Percentiles rank a stretch among this genome's conserved stretches.
These are phyloP conservation scores for Mycena galericulata DNA, from an alignment of 768 basidiomycete species.

Conservation along the genomic window DNA sequence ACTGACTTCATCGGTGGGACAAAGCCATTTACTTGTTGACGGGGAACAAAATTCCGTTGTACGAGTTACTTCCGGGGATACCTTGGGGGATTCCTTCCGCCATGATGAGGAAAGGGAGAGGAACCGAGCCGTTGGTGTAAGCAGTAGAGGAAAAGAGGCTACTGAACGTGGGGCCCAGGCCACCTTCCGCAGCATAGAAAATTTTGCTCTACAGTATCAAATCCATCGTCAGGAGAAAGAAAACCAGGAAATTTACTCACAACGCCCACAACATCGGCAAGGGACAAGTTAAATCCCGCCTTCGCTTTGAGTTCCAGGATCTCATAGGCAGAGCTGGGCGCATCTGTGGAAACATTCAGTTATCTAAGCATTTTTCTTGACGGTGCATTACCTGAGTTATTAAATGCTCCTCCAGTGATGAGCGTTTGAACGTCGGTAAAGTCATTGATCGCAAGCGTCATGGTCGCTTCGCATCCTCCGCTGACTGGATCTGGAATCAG, in stretches of 20 bases:
- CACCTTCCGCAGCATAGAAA: too few species aligned
- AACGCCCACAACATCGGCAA: conserved; percentile 6
- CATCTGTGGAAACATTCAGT: neutral
- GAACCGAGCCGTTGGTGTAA: conserved; percentile 18
- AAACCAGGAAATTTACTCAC: neutral
- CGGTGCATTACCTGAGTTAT: too few species aligned
- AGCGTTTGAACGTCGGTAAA: conserved; percentile 17
- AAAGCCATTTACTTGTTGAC: conserved; percentile 17
- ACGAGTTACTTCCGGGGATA: conserved; percentile 11
- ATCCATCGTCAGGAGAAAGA: too few species aligned
- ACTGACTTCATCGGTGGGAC: too few species aligned
- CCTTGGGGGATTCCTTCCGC: conserved; percentile 20
- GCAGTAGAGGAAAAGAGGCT: too few species aligned
- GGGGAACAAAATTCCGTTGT: conserved; percentile 17
- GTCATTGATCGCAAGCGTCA: conserved; percentile 22
- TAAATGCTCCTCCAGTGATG: conserved; percentile 21
- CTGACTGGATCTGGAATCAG: conserved; percentile 18
- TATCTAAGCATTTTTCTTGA: neutral
- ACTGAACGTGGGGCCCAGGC: too few species aligned
- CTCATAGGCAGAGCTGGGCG: conserved; percentile 8
- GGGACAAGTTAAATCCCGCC: conserved; percentile 17
- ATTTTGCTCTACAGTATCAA: too few species aligned
- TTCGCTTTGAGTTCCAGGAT: conserved; percentile 15
- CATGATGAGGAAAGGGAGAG: conserved; percentile 23
- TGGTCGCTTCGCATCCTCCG: too few species aligned